Conservation (phyloP, 495 filamentous ascomycete species). For the Aspergillus diversus region DNA sequence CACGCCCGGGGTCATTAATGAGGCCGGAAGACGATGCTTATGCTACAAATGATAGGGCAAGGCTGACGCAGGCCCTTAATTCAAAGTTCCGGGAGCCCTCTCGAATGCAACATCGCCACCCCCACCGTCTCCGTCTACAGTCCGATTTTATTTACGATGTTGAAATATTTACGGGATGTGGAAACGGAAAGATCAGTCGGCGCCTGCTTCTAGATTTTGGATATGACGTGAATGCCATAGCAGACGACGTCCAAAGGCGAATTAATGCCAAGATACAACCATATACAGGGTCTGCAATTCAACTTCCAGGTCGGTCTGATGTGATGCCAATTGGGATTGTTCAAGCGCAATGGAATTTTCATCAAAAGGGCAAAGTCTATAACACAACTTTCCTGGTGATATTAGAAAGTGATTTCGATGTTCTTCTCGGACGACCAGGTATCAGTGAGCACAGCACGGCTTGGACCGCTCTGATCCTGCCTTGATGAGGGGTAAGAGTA, state of each 20-base stretch:
- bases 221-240: not conserved
- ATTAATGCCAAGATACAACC: not conserved
- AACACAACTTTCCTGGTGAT: not conserved
- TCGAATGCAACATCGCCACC: too few relatives aligned
- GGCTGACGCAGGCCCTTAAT: too few relatives aligned
- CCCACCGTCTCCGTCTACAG: too few relatives aligned
- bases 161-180: not conserved
- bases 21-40: too few relatives aligned
- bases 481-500: too few relatives aligned
- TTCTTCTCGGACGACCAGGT: not conserved
- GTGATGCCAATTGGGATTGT: not conserved
- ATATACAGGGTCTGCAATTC: not conserved
- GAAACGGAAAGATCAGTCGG: not conserved
- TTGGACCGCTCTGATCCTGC: too few relatives aligned
- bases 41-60: too few relatives aligned
- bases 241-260: not conserved
- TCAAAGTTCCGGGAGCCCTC: too few relatives aligned
- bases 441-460: not conserved
- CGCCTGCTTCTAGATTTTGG: not conserved
- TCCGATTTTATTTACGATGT: not conserved
- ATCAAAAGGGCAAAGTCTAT: not conserved
- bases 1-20: too few relatives aligned
- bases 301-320: not conserved
- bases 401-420: not conserved
- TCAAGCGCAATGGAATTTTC: not conserved